Evolutionary conservation across 257 asterid genomes (phyloP), one percentile per base, ranked within the genome.

Genomic region (Striga asiatica): DNA sequence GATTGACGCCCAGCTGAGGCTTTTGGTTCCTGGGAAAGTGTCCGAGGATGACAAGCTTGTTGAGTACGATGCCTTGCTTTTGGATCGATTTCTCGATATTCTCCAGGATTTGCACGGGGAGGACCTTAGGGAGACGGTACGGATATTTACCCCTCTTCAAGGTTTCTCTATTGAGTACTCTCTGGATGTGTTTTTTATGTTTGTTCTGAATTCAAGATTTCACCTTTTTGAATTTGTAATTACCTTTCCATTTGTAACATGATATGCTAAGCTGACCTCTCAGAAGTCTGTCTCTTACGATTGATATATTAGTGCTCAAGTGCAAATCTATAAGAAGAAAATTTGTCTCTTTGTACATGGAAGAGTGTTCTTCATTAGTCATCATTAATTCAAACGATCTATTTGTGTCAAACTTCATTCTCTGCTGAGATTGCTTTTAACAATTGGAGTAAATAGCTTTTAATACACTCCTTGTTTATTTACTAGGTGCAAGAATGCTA

Each of bases 71-170:
- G 86, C 86, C 2, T 58, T 79, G 74, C 80, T 79, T 48, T 63
- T 79, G 76, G 86, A 79, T 76, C 85, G 85, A 9, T 79, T 79
- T 66, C 82, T 79, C 14, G 85, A 79, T 31, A 79, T 79, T 59
- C 76, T 79, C 56, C 80, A 79, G 76, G 77, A 66, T 46, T 65
- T 79, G 75, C 85, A 79, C 59, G 85, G 85, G 12, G 78, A 76
- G 61, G 80, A 76, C 61, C 77, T 79, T 58, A 67, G 76, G 54
- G 82, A 79, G 52, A 76, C 82, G 76, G 85, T 79, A 34, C 12
- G 25, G 16, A 21, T 22, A n/a, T 54, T n/a, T n/a, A n/a, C n/a
- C n/a, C n/a, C n/a, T n/a, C n/a, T n/a, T n/a, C n/a, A n/a, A n/a
- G n/a, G n/a, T n/a, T n/a, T n/a, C n/a, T n/a, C n/a, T n/a, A n/a